These are phyloP conservation scores for Microstegium vimineum DNA, from an alignment of 176 grass and related monocot species.

Conservation along the genomic window DNA sequence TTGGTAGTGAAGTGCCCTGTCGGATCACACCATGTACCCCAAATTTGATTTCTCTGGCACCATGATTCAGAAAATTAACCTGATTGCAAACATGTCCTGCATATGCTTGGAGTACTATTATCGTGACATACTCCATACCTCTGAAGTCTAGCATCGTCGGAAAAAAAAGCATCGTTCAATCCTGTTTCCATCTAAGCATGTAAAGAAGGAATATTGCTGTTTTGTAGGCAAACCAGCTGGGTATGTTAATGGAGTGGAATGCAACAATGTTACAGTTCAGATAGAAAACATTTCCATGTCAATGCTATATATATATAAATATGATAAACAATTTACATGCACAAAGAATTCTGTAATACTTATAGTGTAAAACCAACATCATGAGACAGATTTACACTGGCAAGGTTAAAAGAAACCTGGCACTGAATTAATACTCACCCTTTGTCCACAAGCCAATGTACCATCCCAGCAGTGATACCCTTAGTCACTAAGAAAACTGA, in stretches of 20 bases:
- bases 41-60: too few relatives aligned
- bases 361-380: background rate
- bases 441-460: conserved; percentile 95
- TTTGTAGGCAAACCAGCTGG: background rate
- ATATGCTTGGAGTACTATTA: too few relatives aligned
- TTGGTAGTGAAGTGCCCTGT: too few relatives aligned
- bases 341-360: background rate
- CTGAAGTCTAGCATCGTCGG: too few relatives aligned
- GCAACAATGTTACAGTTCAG: background rate
- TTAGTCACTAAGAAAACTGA: conserved; percentile 97
- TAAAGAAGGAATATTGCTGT: background rate
- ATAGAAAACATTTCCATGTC: background rate
- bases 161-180: too few relatives aligned
- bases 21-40: too few relatives aligned
- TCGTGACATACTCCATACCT: too few relatives aligned
- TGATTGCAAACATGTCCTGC: too few relatives aligned
- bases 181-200: background rate
- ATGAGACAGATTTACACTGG: conserved; percentile 5
- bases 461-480: conserved; percentile 88
- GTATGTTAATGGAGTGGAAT: background rate
- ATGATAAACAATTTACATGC: background rate
- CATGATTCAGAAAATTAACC: too few relatives aligned
- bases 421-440: conserved; percentile 43
- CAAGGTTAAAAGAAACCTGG: background rate
- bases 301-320: background rate